Conservation (phyloP, 2,329 filamentous ascomycete genomes). For the Thermomyces lanuginosus region DNA sequence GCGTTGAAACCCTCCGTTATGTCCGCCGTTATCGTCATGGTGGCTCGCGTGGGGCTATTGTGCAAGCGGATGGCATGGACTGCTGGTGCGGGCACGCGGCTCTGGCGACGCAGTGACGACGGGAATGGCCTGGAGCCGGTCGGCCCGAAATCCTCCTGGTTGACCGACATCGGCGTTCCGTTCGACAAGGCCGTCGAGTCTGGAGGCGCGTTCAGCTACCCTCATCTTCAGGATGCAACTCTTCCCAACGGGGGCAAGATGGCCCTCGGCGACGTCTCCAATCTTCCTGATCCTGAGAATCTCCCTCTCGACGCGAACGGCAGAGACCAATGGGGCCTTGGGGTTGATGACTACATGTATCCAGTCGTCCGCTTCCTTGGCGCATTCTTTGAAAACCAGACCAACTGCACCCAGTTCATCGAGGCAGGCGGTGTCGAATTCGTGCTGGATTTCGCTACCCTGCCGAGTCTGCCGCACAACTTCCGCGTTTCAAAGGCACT, state of each 20-base stretch:
- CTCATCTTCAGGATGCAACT: conserved; percentile 9
- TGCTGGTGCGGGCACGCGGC: conserved; percentile 59
- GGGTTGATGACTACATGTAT: conserved; percentile 53
- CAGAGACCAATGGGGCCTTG: conserved; percentile 34
- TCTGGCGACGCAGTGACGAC: conserved; percentile 47
- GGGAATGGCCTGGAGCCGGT: conserved; percentile 46
- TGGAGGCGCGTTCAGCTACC: conserved; percentile 4
- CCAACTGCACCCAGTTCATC: conserved; percentile 58
- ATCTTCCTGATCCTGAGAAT: conserved; percentile 9
- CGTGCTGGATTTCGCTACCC: conserved; percentile 66
- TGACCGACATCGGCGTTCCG: conserved; percentile 19
- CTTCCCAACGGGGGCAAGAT: conserved; percentile 25
- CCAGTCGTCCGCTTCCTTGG: conserved; percentile 62
- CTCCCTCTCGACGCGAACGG: conserved; percentile 30
- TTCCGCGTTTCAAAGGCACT: conserved; percentile 52
- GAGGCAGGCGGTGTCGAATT: conserved; percentile 66
- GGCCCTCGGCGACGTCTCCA: conserved; percentile 15
- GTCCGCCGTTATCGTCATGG: conserved; percentile 75
- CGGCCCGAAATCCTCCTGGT: conserved; percentile 31
- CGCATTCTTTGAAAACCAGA: conserved; percentile 58
- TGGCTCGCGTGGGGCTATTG: conserved; percentile 61
- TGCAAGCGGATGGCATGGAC: conserved; percentile 53
- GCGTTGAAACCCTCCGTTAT: conserved; percentile 63
- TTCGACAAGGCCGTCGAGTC: conserved; percentile 10
- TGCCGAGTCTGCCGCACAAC: conserved; percentile 62